Evolutionary conservation across 192 early-diverging fungal genomes (phyloP), one percentile per base, ranked within the genome.

Genomic region (Dissophora globulifera): DNA sequence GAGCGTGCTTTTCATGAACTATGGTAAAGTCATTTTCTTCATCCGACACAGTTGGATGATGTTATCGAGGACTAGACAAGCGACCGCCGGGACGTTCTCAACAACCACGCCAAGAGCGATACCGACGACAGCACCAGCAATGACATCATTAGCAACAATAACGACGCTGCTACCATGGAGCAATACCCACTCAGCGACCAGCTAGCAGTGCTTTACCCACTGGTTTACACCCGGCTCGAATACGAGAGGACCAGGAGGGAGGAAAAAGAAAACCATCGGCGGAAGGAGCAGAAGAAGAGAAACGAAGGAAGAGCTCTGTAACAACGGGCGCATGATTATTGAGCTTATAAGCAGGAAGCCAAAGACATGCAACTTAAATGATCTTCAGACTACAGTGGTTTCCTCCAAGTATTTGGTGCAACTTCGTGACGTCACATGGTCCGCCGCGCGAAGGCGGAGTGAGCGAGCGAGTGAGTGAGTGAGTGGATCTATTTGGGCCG

Each of bases 1-100:
- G 58, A 59, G 11, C 58, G 45, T 59, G 58, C 13, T 48, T 6
- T 59, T 59, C 58, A 59, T 12, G 58, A 59, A 41, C 43, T 59
- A 23, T 59, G 42, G 58, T 29, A 47, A 41, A 59, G 58, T 29
- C 58, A 30, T 43, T 59, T 59, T 59, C 45, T 59, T 32, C 58
- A 19, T 26, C 58, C 58, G n/a, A 47, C 45, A 47, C n/a, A 22
- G 10, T 59, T 30, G 27, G 45, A 41, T 19, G 19, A 59, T 48
- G 15, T 33, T n/a, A 48, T 47, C 17, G 29, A 47, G 16, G 30
- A 33, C n/a, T 30, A 30, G 45, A 47, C 27, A 32, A 19, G n/a
- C 25, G 27, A 26, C 57, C 16, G 6, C 57, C 6, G 13, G 7
- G 35, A 38, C 35, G 11, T 6, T 30, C 22, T 4, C 54, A 57